Conservation (phyloP, 1,139 yeast genomes). For the Yamadazyma siamensis region DNA sequence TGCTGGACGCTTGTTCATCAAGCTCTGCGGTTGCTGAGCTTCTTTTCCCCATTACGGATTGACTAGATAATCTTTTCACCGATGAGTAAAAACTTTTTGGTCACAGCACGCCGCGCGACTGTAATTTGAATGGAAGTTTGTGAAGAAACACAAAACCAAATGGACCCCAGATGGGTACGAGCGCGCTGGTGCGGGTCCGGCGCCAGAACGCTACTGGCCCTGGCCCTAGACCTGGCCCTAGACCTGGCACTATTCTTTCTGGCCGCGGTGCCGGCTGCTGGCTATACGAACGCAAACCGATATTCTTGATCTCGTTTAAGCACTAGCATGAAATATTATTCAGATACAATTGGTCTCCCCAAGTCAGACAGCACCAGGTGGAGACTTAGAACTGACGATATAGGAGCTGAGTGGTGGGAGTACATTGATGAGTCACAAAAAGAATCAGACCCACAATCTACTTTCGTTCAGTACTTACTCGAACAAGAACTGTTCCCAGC, state of each 20-base stretch:
- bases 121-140: no score
- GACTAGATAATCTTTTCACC: slow-evolving; percentile 3
- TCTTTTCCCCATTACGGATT: slow-evolving; percentile 10
- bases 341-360: slow-evolving; percentile 61
- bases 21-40: slow-evolving; percentile 4
- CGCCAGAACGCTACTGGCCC: no score
- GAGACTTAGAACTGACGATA: slow-evolving; percentile 66
- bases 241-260: neutral
- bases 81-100: slow-evolving; percentile 11
- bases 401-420: slow-evolving; percentile 84
- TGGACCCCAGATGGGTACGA: no score
- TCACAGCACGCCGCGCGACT: slow-evolving; percentile 3
- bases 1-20: no score
- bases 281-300: no score
- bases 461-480: slow-evolving; percentile 56
- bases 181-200: no score
- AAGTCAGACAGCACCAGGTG: slow-evolving; percentile 70
- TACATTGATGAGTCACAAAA: slow-evolving; percentile 47
- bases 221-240: neutral
- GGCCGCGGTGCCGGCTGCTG: neutral
- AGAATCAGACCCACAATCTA: slow-evolving; percentile 47
- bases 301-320: neutral
- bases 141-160: no score
- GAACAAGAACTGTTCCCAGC: slow-evolving; percentile 42
- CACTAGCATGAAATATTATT: slow-evolving; percentile 33